These are phyloP conservation scores for Xylaria nigripes DNA, from an alignment of 495 filamentous ascomycete genomes.

Conservation along the genomic window DNA sequence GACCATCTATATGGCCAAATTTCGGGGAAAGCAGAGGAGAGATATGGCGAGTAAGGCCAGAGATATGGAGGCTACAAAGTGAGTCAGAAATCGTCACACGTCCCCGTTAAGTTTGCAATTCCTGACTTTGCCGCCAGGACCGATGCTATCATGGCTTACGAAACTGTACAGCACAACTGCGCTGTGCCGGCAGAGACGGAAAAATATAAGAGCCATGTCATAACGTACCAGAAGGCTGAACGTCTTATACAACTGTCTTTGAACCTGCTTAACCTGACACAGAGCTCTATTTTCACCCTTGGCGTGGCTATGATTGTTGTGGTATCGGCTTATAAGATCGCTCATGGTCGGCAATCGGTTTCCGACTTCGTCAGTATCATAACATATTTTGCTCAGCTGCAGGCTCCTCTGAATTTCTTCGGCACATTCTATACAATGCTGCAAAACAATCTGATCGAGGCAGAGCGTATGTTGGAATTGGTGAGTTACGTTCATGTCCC, in stretches of 20 bases:
- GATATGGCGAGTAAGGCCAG: constrained; percentile 73
- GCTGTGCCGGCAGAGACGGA: constrained; percentile 17
- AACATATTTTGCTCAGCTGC: constrained; percentile 74
- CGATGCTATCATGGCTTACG: constrained; percentile 33
- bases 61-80: constrained; percentile 58
- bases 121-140: constrained; percentile 8
- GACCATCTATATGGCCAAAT: constrained; percentile 80
- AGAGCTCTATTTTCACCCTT: constrained; percentile 9
- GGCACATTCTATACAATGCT: constrained; percentile 82
- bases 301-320: constrained; percentile 10
- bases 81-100: not conserved
- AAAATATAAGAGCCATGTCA: constrained; percentile 14
- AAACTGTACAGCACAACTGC: constrained; percentile 12
- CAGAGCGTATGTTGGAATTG: constrained; percentile 72
- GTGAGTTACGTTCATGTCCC: constrained; percentile 22
- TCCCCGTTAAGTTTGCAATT: not conserved
- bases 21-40: constrained; percentile 69
- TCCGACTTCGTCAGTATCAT: constrained; percentile 67
- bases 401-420: constrained; percentile 78
- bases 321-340: constrained; percentile 60
- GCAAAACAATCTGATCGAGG: constrained; percentile 80
- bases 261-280: constrained; percentile 53
- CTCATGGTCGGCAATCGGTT: constrained; percentile 80
- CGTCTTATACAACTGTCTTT: constrained; percentile 46
- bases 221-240: constrained; percentile 17